A percentile compares a stretch with the other conserved stretches of the same genome.
Evolutionary conservation across 78 protist species (phyloP).

Genomic region (Polysphondylium violaceum): DNA sequence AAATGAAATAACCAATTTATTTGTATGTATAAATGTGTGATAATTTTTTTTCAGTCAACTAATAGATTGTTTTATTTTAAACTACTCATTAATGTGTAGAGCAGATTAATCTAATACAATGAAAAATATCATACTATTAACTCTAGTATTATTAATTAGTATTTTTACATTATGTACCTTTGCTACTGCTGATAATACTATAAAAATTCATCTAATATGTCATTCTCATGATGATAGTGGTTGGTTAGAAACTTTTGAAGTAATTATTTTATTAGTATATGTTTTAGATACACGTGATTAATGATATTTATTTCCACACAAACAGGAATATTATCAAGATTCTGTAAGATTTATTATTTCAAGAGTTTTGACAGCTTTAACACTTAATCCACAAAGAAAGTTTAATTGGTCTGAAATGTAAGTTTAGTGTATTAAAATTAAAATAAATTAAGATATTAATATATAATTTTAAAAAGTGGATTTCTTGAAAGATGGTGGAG

Average conservation of each 20-base stretch:
- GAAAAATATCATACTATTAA: too few relatives aligned
- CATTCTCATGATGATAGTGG: conserved; percentile 49
- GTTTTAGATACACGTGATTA: neutral
- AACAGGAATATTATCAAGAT: conserved; percentile 28
- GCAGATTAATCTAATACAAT: too few relatives aligned
- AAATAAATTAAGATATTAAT: neutral
- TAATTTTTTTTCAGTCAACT: too few relatives aligned
- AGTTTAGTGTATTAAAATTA: neutral
- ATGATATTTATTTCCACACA: too few relatives aligned
- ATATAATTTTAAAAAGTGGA: conserved; percentile 15
- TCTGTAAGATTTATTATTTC: conserved; percentile 3
- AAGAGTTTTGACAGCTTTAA: neutral
- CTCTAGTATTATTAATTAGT: too few relatives aligned
- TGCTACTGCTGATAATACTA: too few relatives aligned
- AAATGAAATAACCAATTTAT: too few relatives aligned
- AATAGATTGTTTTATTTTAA: too few relatives aligned
- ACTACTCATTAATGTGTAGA: too few relatives aligned
- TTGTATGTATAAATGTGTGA: too few relatives aligned
- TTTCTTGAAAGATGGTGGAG: conserved; percentile 55
- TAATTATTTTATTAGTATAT: too few relatives aligned
- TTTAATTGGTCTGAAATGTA: conserved; percentile 79
- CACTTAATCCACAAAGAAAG: conserved; percentile 1
- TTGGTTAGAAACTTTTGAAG: conserved; percentile 32
- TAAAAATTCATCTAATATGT: conserved; percentile 17
- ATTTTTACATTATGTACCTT: too few relatives aligned